phyloP scores from a whole-genome alignment of 345 rosid genomes.

The Euphorbia peplus region DNA sequence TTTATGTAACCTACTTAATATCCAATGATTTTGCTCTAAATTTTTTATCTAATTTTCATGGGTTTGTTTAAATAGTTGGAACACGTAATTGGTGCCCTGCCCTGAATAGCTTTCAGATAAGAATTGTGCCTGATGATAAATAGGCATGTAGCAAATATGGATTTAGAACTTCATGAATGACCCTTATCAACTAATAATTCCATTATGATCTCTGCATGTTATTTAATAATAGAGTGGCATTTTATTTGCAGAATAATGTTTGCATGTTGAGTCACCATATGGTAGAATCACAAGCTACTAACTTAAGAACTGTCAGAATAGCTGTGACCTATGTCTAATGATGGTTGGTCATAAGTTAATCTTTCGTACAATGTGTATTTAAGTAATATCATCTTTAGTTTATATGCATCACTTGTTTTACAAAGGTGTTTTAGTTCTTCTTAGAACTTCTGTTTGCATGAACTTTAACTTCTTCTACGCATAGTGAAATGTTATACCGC shows the following conservation, averaged over 20 bases:
- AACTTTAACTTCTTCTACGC: not conserved
- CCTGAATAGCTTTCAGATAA: not conserved
- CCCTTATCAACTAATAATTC: not conserved
- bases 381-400: not conserved
- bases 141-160: not conserved
- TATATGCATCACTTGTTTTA: not conserved
- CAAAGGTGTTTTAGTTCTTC: constrained; percentile 4
- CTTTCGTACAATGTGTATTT: constrained; percentile 6
- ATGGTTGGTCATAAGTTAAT: not conserved
- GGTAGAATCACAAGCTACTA: not conserved
- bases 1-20: not conserved
- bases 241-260: not conserved
- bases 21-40: not conserved
- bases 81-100: not conserved
- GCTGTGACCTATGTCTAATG: not conserved
- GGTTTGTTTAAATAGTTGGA: not conserved
- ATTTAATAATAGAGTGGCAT: not conserved
- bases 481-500: not conserved
- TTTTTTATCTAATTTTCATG: not conserved
- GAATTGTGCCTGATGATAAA: not conserved
- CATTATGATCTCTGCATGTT: not conserved
- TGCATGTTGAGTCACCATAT: not conserved
- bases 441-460: not conserved
- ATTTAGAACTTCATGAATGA: not conserved
- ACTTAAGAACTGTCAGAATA: not conserved